Evolutionary conservation across 192 early-diverging fungal genomes (phyloP).

Genomic region (Podochytrium sp.): DNA sequence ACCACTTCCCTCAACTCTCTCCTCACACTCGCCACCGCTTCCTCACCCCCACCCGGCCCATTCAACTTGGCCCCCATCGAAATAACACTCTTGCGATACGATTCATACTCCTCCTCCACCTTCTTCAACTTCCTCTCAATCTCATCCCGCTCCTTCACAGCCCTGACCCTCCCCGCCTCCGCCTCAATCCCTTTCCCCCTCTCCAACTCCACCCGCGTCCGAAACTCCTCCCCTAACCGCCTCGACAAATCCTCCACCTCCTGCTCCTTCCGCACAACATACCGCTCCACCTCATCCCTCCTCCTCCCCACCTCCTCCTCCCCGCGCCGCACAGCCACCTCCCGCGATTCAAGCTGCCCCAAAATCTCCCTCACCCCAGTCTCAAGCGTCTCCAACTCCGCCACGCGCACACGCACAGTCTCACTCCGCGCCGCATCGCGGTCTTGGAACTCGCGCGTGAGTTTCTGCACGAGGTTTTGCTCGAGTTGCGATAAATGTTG

Average conservation of each 20-base stretch:
- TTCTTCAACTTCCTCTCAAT: slow-evolving; percentile 27
- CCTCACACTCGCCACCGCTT: slow-evolving; percentile 20
- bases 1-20: slow-evolving; percentile 21
- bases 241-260: slow-evolving; percentile 37
- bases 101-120: slow-evolving; percentile 31
- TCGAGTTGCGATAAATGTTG: slow-evolving; percentile 39
- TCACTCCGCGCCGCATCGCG: slow-evolving; percentile 42
- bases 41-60: slow-evolving; percentile 6
- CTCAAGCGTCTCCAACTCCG: slow-evolving; percentile 36
- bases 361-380: slow-evolving; percentile 26
- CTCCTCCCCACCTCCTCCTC: slow-evolving; percentile 27
- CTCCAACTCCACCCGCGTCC: slow-evolving; percentile 39
- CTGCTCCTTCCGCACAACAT: neutral
- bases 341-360: slow-evolving; percentile 37
- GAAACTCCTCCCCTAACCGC: slow-evolving; percentile 45
- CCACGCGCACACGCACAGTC: slow-evolving; percentile 23
- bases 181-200: slow-evolving; percentile 31
- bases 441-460: slow-evolving; percentile 42
- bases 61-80: slow-evolving; percentile 23
- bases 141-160: slow-evolving; percentile 29
- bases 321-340: slow-evolving; percentile 10
- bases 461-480: slow-evolving; percentile 28
- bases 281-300: slow-evolving; percentile 27
- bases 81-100: slow-evolving; percentile 1
- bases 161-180: slow-evolving; percentile 30